Percentiles rank a stretch among this genome's conserved stretches.
Conservation (phyloP, 169 alveolate genomes). For the Gregarina niphandrodes region DNA sequence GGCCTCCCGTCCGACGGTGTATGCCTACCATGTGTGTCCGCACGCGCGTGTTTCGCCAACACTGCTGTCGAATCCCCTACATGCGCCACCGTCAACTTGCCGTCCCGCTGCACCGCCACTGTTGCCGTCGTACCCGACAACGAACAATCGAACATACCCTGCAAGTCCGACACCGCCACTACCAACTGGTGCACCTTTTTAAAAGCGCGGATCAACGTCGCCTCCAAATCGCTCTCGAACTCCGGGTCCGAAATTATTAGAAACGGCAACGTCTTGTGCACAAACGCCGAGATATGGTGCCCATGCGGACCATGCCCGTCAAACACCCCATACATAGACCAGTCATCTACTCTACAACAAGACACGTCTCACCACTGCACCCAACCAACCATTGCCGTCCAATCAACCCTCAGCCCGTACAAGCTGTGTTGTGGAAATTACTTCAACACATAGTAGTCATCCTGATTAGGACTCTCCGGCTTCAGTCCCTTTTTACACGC, state of each 20-base stretch:
- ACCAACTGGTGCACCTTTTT: neutral
- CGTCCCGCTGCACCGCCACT: conserved; percentile 2
- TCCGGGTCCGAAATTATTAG: conserved; percentile 1
- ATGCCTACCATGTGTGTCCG: too few species aligned
- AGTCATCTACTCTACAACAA: neutral
- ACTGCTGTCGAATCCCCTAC: conserved; percentile 34
- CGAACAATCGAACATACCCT: conserved; percentile 8
- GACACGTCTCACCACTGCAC: neutral
- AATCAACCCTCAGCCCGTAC: neutral
- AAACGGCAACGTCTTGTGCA: conserved; percentile 37
- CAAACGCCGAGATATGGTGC: conserved; percentile 48
- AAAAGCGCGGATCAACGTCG: neutral
- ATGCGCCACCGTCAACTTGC: conserved; percentile 14
- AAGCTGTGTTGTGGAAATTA: neutral
- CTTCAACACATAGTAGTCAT: conserved; percentile 31
- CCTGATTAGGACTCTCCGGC: conserved; percentile 62
- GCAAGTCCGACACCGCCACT: neutral
- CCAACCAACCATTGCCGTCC: neutral
- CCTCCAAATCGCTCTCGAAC: neutral
- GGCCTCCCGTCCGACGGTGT: too few species aligned
- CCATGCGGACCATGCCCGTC: conserved; percentile 70
- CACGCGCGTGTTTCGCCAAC: too few species aligned
- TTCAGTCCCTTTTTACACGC: conserved; percentile 54
- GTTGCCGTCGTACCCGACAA: conserved; percentile 32
- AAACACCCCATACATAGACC: conserved; percentile 46